A percentile compares a stretch with the other conserved stretches of the same genome.
Evolutionary conservation across 2,329 filamentous ascomycete genomes (phyloP).

Genomic region (Parafenestella ontariensis): DNA sequence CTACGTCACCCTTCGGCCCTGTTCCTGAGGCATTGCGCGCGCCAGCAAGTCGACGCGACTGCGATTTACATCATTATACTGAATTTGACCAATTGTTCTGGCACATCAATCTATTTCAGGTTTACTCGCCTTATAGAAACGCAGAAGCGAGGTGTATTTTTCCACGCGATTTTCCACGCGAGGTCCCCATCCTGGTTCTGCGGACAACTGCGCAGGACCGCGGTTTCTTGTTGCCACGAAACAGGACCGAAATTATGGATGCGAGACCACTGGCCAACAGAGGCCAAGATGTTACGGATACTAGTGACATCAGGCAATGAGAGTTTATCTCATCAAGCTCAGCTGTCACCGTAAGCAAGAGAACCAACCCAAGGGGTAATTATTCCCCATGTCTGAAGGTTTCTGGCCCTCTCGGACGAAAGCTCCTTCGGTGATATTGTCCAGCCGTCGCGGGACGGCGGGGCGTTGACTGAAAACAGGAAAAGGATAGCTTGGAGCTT

Average conservation of each 20-base stretch:
- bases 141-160: conserved; percentile 12
- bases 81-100: conserved; percentile 15
- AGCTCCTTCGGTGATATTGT: too few species aligned
- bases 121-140: background rate
- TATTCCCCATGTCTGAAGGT: too few species aligned
- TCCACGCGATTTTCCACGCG: conserved; percentile 15
- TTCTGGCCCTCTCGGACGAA: too few species aligned
- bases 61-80: conserved; percentile 31
- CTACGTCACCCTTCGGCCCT: conserved; percentile 3
- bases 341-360: background rate
- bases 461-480: too few species aligned
- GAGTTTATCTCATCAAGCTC: background rate
- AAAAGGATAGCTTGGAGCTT: too few species aligned
- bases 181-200: background rate
- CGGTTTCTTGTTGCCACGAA: background rate
- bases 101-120: conserved; percentile 13
- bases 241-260: background rate
- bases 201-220: background rate
- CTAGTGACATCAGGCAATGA: background rate
- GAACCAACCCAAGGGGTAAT: too few species aligned
- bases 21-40: conserved; percentile 17
- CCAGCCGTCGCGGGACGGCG: too few species aligned
- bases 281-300: too few species aligned
- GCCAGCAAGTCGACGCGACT: conserved; percentile 4
- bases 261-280: too few species aligned